Base-by-base conservation (phyloP, 2,329 filamentous ascomycete species). In the Anthostomella pinea region DNA sequence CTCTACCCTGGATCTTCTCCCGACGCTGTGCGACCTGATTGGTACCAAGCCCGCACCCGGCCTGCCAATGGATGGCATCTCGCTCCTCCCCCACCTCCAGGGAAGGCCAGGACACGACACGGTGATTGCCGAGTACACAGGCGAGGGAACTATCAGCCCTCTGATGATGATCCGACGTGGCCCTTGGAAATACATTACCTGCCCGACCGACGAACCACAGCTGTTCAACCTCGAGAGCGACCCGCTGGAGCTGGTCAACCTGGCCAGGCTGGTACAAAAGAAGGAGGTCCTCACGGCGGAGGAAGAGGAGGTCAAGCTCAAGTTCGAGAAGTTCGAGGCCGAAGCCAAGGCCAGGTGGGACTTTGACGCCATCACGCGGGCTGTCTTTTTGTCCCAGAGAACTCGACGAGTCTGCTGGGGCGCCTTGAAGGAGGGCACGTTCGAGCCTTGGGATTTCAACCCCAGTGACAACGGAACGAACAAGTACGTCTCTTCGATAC, bases 101-200 rank as follows among this genome's bases (percentile, higher is more conserved):
- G 79, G 78, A 33, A 65, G 66, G 15, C 64, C 77, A n/a, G 81
- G 79, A 25, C 82, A 84, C 43, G 89, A 96, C 60, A 93, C 86
- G 8, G 89, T 93, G n/a, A 85, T 91, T 53, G 89, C 88, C 43
- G 90, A 96, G 67, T 96, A 96, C 68, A 95, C 91, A 57, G 90
- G 88, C 32, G 90, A 96, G 65, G 90, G 90, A 30, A 95, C 90
- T 1, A 73, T 95, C 38, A 82, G 85, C 4, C 90, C 90, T 2
- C 77, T 94, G 38, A 87, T 95, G 73, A 96, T 96, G 90, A 96
- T 96, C 57, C 82, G 86, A 39, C 83, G 88, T 36, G 87, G 87
- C 7, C 73, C 77, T 30, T 96, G 87, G 87, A 96, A 96, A 70
- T 95, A 89, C 62, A 81, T 93, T 47, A 88, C 79, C 46, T 95